Evolutionary conservation across 2,329 filamentous ascomycete species (phyloP), one percentile per base, ranked within the genome.

Genomic region (Aciculosporium take): DNA sequence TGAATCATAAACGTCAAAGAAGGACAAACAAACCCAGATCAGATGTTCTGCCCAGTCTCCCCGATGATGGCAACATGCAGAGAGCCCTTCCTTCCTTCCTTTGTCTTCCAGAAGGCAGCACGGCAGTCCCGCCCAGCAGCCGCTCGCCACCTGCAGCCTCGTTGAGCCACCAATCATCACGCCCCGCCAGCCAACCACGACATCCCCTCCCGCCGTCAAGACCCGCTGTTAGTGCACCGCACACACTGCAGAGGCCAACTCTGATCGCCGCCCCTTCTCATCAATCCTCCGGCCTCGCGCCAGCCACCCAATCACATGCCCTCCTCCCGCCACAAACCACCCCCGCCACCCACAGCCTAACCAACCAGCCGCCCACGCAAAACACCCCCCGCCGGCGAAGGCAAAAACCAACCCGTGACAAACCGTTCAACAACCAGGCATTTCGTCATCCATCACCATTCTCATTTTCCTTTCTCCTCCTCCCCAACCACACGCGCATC

Each of bases 261-360:
- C n/a, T n/a, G n/a, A n/a, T n/a, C n/a, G n/a, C n/a, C n/a, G 15
- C 21, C n/a, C 21, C 29, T 12, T 20, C 20, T 21, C 18, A 25
- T 15, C 13, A 15, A 17, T 10, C 9, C 18, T 13, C 21, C 13
- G 3, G 2, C 12, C 13, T 18, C 7, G 17, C 17, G 25, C 25
- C 32, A 10, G 23, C 25, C 32, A 25, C 27, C 55, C 51, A 57
- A 56, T 57, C 40, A 51, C 15, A 39, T 13, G 31, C 40, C 39
- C 31, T 40, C 24, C 46, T 49, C 46, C 52, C 53, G 17, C n/a
- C 15, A 12, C 38, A 15, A 24, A 27, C 37, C 7, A 18, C 29
- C 7, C 28, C 23, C 10, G 18, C n/a, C 27, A 6, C 18, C 25
- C 23, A 28, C n/a, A 18, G 4, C 23, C 30, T 15, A 32, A 18